Conservation (phyloP, 2,329 filamentous ascomycete genomes). For the Penicillium freii region DNA sequence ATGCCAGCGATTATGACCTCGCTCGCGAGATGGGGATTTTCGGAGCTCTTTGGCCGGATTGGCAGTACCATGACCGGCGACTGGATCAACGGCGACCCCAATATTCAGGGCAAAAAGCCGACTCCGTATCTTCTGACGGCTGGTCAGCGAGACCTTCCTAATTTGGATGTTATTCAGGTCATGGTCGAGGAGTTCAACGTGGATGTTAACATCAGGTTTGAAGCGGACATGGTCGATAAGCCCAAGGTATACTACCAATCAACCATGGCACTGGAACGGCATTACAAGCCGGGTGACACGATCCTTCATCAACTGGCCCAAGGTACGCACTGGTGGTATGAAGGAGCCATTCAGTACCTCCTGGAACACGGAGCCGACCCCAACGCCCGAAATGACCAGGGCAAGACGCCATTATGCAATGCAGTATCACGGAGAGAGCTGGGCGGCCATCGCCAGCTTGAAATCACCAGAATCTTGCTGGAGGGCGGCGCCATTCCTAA, state of each 20-base stretch:
- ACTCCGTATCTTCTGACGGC: constrained; percentile 17
- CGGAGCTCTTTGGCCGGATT: constrained; percentile 15
- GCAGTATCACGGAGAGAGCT: constrained; percentile 5
- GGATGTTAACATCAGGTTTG: constrained; percentile 16
- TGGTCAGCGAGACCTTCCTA: constrained; percentile 14
- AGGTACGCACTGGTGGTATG: constrained; percentile 23
- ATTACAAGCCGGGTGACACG: constrained; percentile 18
- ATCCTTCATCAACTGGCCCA: constrained; percentile 19
- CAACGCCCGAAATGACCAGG: constrained; percentile 8
- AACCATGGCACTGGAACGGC: background rate
- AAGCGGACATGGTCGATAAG: constrained; percentile 1
- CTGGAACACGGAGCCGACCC: constrained; percentile 20
- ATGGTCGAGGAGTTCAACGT: constrained; percentile 19
- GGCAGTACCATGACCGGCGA: constrained; percentile 3
- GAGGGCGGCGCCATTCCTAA: constrained; percentile 21
- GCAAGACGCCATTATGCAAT: constrained; percentile 10
- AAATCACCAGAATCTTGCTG: constrained; percentile 13
- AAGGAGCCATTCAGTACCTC: constrained; percentile 16
- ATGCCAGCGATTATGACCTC: constrained; percentile 9
- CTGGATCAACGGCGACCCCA: constrained; percentile 19
- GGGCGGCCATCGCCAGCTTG: constrained; percentile 13
- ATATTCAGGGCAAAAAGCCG: background rate
- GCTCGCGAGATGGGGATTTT: constrained; percentile 20
- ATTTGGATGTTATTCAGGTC: constrained; percentile 18
- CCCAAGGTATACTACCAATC: constrained; percentile 14